A percentile compares a stretch with the other conserved stretches of the same genome.
These are phyloP conservation scores for Fusarium sterilihyphosum DNA, from an alignment of 2,329 filamentous ascomycete species.

Conservation along the genomic window DNA sequence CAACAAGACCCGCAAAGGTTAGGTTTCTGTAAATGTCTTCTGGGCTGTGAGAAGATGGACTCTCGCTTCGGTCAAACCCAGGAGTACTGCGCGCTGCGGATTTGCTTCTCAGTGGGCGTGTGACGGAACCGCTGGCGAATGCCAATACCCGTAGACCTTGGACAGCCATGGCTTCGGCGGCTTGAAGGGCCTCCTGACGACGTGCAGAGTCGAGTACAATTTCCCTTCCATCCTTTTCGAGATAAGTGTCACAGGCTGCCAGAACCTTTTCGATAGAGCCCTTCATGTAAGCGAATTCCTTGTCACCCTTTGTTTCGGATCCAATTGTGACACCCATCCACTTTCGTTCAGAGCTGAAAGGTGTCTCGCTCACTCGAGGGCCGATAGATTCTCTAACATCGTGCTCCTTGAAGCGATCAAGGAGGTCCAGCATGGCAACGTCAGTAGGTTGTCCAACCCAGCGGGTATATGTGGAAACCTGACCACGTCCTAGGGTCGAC, in stretches of 20 bases:
- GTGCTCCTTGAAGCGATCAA: constrained; percentile 91
- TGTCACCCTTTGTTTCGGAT: constrained; percentile 66
- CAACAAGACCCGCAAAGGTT: constrained; percentile 90
- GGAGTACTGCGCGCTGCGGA: constrained; percentile 63
- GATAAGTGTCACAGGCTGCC: constrained; percentile 87
- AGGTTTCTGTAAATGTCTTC: constrained; percentile 85
- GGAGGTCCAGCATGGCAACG: constrained; percentile 92
- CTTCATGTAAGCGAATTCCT: constrained; percentile 93
- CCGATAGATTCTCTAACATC: constrained; percentile 89
- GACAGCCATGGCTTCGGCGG: constrained; percentile 86
- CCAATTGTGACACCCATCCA: constrained; percentile 98
- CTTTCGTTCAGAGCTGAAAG: constrained; percentile 96
- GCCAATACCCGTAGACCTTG: constrained; percentile 91
- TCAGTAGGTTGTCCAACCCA: constrained; percentile 98
- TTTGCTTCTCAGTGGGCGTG: constrained; percentile 56
- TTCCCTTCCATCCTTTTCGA: constrained; percentile 86
- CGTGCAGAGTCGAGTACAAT: constrained; percentile 82
- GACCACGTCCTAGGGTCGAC: constrained; percentile 75
- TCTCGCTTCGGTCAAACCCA: constrained; percentile 51
- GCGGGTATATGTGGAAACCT: constrained; percentile 75
- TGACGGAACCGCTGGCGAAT: constrained; percentile 85
- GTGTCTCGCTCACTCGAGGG: constrained; percentile 83
- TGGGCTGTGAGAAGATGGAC: constrained; percentile 54
- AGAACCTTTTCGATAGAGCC: constrained; percentile 91
- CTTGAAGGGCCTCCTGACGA: constrained; percentile 77